Evolutionary conservation across 768 basidiomycete genomes (phyloP).

Genomic region (Grammothele lineata): DNA sequence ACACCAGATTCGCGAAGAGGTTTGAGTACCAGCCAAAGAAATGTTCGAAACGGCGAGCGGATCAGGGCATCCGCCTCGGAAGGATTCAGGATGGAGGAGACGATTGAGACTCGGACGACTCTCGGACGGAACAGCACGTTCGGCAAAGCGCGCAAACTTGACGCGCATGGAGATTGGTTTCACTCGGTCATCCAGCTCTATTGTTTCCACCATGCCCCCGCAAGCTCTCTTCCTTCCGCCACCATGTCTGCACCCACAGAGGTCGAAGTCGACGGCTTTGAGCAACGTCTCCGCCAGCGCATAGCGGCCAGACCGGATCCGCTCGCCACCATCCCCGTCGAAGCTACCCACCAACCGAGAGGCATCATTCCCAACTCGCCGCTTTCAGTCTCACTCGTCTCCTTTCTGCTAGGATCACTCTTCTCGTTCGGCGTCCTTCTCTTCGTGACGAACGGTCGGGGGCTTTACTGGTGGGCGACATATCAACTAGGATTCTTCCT

Average conservation of each 20-base stretch:
- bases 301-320: constrained; percentile 32
- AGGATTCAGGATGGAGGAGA: too few species aligned
- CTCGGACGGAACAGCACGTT: too few species aligned
- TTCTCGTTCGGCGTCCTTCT: constrained; percentile 57
- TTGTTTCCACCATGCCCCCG: constrained; percentile 9
- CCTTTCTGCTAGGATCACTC: constrained; percentile 77
- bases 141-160: too few species aligned
- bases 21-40: too few species aligned
- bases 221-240: not conserved
- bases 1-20: too few species aligned
- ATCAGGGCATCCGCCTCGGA: too few species aligned
- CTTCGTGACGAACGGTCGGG: constrained; percentile 44
- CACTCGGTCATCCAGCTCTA: constrained; percentile 2
- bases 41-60: too few species aligned
- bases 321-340: constrained; percentile 52
- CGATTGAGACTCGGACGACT: too few species aligned
- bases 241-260: constrained; percentile 7
- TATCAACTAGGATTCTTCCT: constrained; percentile 81
- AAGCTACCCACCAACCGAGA: constrained; percentile 29
- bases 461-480: constrained; percentile 55
- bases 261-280: constrained; percentile 14
- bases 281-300: constrained; percentile 38
- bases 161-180: too few species aligned
- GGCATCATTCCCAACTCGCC: constrained; percentile 88
- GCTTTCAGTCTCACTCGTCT: constrained; percentile 67